These are phyloP conservation scores for Elongisporangium anandrum DNA, from an alignment of 352 stramenopile species.

Conservation along the genomic window DNA sequence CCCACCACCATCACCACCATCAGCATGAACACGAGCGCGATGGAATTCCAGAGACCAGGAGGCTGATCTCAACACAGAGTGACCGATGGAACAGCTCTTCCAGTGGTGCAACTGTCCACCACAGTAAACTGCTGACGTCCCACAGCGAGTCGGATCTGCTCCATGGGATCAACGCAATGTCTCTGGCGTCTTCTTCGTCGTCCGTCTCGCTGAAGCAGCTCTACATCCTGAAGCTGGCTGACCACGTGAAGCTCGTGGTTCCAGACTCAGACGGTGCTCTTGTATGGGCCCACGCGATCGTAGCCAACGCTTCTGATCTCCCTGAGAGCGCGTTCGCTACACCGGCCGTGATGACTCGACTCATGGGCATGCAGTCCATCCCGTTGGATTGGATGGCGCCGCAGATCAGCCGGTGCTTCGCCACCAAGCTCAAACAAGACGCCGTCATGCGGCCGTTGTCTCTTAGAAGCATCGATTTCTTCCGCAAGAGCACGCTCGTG, in stretches of 20 bases:
- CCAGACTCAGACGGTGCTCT: conserved; percentile 45
- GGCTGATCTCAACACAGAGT: conserved; percentile 20
- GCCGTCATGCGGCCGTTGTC: conserved; percentile 66
- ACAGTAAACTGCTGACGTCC: conserved; percentile 11
- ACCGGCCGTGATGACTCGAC: conserved; percentile 27
- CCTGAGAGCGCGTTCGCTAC: conserved; percentile 12
- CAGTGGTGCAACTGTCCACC: background rate
- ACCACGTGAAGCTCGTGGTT: conserved; percentile 36
- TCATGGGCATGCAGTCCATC: conserved; percentile 34
- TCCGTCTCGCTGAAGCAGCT: conserved; percentile 40
- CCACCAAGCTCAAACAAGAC: conserved; percentile 59
- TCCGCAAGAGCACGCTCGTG: conserved; percentile 65
- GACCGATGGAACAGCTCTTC: background rate
- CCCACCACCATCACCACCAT: conserved; percentile 17
- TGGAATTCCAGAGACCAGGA: background rate
- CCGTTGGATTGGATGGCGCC: conserved; percentile 63
- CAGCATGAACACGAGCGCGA: conserved; percentile 15
- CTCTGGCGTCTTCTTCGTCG: conserved; percentile 19
- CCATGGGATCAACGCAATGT: conserved; percentile 1
- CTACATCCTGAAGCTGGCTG: conserved; percentile 47
- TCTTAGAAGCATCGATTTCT: conserved; percentile 70
- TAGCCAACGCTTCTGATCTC: conserved; percentile 26
- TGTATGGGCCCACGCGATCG: conserved; percentile 64
- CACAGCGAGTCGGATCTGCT: conserved; percentile 38
- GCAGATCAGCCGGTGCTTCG: conserved; percentile 75